Evolutionary conservation across 352 stramenopile genomes (phyloP).

Genomic region (Globisporangium sylvaticum): DNA sequence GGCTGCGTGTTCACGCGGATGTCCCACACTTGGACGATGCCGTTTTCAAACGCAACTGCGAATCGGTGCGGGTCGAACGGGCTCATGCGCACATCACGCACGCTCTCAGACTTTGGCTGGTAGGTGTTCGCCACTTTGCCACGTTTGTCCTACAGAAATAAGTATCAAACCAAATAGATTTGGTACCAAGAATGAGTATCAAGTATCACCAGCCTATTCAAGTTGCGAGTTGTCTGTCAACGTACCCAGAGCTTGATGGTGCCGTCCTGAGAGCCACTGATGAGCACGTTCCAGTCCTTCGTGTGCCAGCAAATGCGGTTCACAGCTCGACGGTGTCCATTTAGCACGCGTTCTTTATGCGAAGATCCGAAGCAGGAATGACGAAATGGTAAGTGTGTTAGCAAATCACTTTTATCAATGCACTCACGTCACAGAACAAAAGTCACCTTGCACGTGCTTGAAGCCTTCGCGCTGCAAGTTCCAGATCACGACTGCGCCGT

Average conservation of each 20-base stretch:
- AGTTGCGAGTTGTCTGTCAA: neutral
- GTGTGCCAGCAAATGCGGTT: conserved; percentile 89
- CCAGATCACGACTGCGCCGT: conserved; percentile 84
- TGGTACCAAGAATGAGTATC: neutral
- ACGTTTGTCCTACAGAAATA: conserved; percentile 56
- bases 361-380: neutral
- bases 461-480: conserved; percentile 85
- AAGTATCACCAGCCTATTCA: neutral
- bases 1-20: conserved; percentile 78
- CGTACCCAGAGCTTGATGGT: conserved; percentile 86
- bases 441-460: conserved; percentile 81
- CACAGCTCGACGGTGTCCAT: conserved; percentile 74
- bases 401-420: too few species aligned
- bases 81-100: conserved; percentile 77
- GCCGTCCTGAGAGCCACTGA: conserved; percentile 84
- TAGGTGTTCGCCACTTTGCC: conserved; percentile 74
- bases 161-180: neutral
- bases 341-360: conserved; percentile 71
- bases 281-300: conserved; percentile 70
- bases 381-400: neutral
- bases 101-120: conserved; percentile 83
- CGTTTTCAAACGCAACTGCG: conserved; percentile 83
- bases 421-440: too few species aligned
- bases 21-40: conserved; percentile 86
- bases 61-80: conserved; percentile 75